Evolutionary conservation across 176 grass and related monocot genomes (phyloP).

Genomic region (Metroxylon sagu): DNA sequence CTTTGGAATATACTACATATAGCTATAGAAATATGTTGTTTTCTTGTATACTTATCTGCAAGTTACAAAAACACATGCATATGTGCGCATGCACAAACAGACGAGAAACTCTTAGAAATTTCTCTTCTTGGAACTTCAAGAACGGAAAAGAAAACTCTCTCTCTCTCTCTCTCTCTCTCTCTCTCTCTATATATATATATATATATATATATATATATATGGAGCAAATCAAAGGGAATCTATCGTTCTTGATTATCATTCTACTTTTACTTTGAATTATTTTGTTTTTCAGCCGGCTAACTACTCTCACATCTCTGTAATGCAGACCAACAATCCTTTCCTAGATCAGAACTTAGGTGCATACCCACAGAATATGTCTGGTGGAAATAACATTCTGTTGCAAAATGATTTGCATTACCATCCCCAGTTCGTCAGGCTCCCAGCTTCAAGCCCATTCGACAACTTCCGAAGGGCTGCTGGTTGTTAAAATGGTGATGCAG

Average conservation of each 20-base stretch:
- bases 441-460: slow-evolving; percentile 74
- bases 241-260: not conserved
- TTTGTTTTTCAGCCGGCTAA: not conserved
- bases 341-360: slow-evolving; percentile 32
- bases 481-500: slow-evolving; percentile 28
- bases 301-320: slow-evolving; percentile 4
- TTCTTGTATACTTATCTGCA: too few species aligned
- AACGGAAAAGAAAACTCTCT: too few species aligned
- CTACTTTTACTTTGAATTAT: not conserved
- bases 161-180: too few species aligned
- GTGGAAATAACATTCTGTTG: not conserved
- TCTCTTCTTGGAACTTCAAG: too few species aligned
- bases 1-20: too few species aligned
- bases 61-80: too few species aligned
- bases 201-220: too few species aligned
- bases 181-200: too few species aligned
- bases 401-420: not conserved
- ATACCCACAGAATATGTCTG: slow-evolving; percentile 22
- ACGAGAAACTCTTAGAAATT: too few species aligned
- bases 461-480: slow-evolving; percentile 87
- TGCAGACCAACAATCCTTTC: slow-evolving; percentile 58
- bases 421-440: slow-evolving; percentile 50
- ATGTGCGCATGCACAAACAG: too few species aligned
- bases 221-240: not conserved
- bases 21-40: too few species aligned